Percentiles rank a stretch among this genome's conserved stretches.
These are phyloP conservation scores for Quercus rubra DNA, from an alignment of 306 rosid species.

Conservation along the genomic window DNA sequence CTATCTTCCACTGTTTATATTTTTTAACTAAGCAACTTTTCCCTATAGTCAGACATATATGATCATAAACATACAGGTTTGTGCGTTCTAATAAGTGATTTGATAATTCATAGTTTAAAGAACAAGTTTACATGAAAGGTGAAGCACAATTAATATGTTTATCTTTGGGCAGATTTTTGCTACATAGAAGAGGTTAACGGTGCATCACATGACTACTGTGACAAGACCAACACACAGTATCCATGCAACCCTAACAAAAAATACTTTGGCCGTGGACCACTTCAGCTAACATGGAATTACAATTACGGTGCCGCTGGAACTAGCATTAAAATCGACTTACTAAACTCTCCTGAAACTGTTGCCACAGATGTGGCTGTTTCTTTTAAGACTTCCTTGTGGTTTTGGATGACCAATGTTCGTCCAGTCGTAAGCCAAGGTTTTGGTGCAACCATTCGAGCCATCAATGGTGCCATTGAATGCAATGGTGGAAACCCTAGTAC, in stretches of 20 bases:
- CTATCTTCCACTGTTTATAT: no score
- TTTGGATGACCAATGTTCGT: conserved; percentile 61
- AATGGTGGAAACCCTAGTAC: conserved; percentile 45
- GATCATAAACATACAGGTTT: no score
- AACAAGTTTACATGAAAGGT: no score
- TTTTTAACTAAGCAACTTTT: no score
- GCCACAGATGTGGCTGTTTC: conserved; percentile 49
- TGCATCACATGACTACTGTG: conserved; percentile 66
- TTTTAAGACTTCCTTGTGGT: conserved; percentile 82
- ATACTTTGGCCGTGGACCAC: conserved; percentile 81
- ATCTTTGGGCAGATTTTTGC: conserved; percentile 52
- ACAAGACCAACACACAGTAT: conserved; percentile 46
- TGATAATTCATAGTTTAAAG: no score
- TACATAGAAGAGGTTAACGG: conserved; percentile 83
- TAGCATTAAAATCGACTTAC: conserved; percentile 49
- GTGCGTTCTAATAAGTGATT: no score
- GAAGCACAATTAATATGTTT: neutral
- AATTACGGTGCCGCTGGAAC: conserved; percentile 77
- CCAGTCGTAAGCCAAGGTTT: conserved; percentile 62
- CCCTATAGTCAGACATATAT: no score
- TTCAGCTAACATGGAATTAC: conserved; percentile 85
- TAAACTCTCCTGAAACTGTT: conserved; percentile 65
- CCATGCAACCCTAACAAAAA: conserved; percentile 67
- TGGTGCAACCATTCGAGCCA: conserved; percentile 85
- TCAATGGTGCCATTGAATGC: conserved; percentile 73